Base-by-base conservation (phyloP, 805 yeast genomes). In the Starmerella vitae region DNA sequence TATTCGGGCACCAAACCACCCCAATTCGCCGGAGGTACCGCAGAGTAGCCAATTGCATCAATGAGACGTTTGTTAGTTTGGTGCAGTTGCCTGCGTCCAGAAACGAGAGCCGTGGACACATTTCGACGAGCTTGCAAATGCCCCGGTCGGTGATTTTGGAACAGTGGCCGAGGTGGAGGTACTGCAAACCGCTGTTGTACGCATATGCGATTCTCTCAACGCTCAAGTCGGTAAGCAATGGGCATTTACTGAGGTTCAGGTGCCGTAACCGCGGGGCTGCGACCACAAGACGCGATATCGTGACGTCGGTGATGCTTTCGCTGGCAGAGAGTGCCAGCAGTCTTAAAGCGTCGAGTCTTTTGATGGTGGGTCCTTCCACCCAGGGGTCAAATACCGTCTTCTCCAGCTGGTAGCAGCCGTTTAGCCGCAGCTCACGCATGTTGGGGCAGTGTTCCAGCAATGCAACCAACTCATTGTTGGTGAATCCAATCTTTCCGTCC, bases 71-170 rank as follows among this genome's bases (percentile, higher is more conserved):
- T 2, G 97, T 85, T 39, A 88, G 67, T 57, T 83, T 93, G 1
- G 78, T 67, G 57, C 98, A 88, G 59, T 96, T 86, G 13, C 97
- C 97, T 43, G 91, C 71, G 61, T 88, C 98, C 47, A 88, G 83
- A 58, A 86, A 88, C 52, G 83, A 93, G 41, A 88, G 74, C 42
- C 94, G 67, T 42, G 79, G 80, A 54, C 97, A 91, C 34, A 71
- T 68, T 47, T 78, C 70, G 10, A 83, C 81, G 44, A 88, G 65
- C 9, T 71, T 67, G 21, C 73, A 70, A 14, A 91, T 91, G 17
- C 96, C 96, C 45, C 67, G 71, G 61, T 88, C 97, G 1, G 96
- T 88, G 41, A 88, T 80, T 53, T 79, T 74, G 33, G 76, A 71
- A 63, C 98, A 91, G 62, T 88, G 97, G 14, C 97, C 97, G 44